Evolutionary conservation across 176 grass and related monocot genomes (phyloP), one percentile per base, ranked within the genome.

Genomic region (Aegilops speltoides): DNA sequence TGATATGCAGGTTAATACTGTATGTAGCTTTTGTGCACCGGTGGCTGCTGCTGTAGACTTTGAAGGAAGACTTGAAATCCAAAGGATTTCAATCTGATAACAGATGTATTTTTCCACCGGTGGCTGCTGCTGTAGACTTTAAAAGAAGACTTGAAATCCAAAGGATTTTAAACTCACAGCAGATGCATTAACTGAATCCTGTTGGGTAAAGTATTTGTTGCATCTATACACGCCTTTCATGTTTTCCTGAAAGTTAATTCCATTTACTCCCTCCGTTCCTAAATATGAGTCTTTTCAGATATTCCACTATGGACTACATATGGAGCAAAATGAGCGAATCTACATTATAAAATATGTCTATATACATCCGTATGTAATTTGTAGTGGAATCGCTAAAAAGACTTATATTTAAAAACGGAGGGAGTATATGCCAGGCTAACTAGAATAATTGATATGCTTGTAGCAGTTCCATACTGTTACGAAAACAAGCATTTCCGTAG

Each of bases 151-250:
- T 92, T 86, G 95, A 97, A 32, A 52, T 17, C 15, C 48, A 17
- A 52, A 17, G 15, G 5, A 52, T 52, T 52, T 52, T 0, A 52
- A 52, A 0, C 15, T 0, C 1, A 16, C 15, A 52, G 1, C 92
- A 48, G 84, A 88, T 68, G 26, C 84, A 77, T 90, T 97, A 67
- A 94, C 89, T 83, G 90, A 94, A 67, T 92, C 88, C 71, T 97
- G 95, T 79, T 94, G 90, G 92, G 78, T 88, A 31, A 94, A 89
- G 92, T 97, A 97, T 88, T 82, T 64, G 2, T 16, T 68, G 3
- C 63, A 25, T 77, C 60, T 24, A 24, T 73, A 64, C 81, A 33
- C 25, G 66, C 59, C 68, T 38, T 62, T 15, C 74, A 24, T 84
- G 19, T 28, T 65, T 65, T 65, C 63, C 25, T 65, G 11, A 15